Percentiles rank a stretch among this genome's conserved stretches.
Conservation (phyloP, 257 asterid genomes). For the Primulina tabacum region DNA sequence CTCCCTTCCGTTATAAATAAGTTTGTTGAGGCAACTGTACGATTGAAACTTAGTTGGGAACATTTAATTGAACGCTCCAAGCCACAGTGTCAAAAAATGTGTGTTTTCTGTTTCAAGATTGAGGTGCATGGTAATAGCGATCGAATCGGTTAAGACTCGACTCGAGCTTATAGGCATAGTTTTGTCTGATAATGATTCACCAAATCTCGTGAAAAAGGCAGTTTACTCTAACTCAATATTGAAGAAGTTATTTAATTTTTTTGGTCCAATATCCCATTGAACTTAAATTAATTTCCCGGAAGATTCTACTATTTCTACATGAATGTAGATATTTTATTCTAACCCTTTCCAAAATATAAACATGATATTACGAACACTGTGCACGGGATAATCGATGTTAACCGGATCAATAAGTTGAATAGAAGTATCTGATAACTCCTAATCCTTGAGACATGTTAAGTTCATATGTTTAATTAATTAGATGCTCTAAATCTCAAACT, state of each 20-base stretch:
- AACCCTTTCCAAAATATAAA: too few relatives aligned
- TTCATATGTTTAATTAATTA: slow-evolving; percentile 32
- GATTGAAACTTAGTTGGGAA: slow-evolving; percentile 14
- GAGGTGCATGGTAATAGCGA: slow-evolving; percentile 5
- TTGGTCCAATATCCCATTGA: background rate
- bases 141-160: background rate
- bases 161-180: background rate
- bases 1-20: slow-evolving; percentile 26
- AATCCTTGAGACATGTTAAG: slow-evolving; percentile 42
- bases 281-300: too few relatives aligned
- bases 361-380: background rate
- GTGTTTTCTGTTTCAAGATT: slow-evolving; percentile 20
- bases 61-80: background rate
- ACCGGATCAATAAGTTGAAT: slow-evolving; percentile 25
- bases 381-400: background rate
- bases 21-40: slow-evolving; percentile 33
- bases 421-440: slow-evolving; percentile 29
- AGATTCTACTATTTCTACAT: too few relatives aligned
- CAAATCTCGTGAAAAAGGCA: background rate
- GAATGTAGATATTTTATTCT: too few relatives aligned
- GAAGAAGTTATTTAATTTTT: background rate
- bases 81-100: slow-evolving; percentile 1
- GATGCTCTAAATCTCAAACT: slow-evolving; percentile 32
- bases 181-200: background rate
- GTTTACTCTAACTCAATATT: background rate